Evolutionary conservation across 306 rosid genomes (phyloP), one percentile per base, ranked within the genome.

Genomic region (Prosopis cineraria): DNA sequence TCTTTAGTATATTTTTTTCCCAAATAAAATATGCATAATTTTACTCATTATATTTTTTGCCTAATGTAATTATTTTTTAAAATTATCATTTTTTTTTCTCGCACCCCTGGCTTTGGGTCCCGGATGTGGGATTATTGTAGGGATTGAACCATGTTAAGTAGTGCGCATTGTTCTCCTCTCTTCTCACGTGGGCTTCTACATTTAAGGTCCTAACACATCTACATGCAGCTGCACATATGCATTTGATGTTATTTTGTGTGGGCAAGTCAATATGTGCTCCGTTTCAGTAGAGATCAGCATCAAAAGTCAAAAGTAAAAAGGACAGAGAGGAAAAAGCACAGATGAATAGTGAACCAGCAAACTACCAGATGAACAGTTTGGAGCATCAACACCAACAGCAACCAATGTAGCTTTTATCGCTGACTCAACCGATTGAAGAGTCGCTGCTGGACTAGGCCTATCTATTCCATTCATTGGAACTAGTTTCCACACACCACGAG

Each of bases 391-490:
- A 25, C 96, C 97, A 76, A 79, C 90, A 74, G 86, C 81, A 74
- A 81, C 77, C 68, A 90, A 87, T 84, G 90, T 87, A 56, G 85
- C 81, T 81, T 86, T 88, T 43, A 90, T 85, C 82, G 90, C 93
- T 45, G 88, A 84, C 77, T 88, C 92, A 44, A 92, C 78, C 5
- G 85, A 76, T 65, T 41, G 87, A 78, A 92, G 88, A 79, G 79
- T 81, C 45, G 87, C 89, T 12, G 93, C 92, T 70, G 96, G 97
- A 86, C 96, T 92, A 33, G 97, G 97, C 97, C 97, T 90, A 68
- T 92, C 97, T 31, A 56, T 84, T 90, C 96, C 97, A 85, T 92
- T 92, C 97, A 92, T 92, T 41, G 86, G 82, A 82, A 86, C 97
- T 34, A 78, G 84, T 80, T 90, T 92, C 97, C 97, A 92, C 74